These are phyloP conservation scores for Ambrosiella beaveri DNA, from an alignment of 2,329 filamentous ascomycete species.

Conservation along the genomic window DNA sequence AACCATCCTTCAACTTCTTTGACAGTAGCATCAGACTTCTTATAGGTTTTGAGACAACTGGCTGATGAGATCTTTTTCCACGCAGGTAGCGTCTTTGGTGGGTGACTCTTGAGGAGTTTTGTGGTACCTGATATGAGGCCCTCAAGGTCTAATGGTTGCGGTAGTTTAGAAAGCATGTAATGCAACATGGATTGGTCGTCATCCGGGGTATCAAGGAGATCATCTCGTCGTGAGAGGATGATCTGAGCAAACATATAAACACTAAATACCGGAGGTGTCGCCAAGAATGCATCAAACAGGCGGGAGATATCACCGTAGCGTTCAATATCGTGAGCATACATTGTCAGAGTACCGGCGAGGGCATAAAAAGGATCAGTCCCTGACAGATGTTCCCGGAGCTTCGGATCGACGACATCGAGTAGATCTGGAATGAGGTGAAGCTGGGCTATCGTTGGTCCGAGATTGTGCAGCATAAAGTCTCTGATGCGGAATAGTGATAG, in stretches of 20 bases:
- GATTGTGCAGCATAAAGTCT: conserved; percentile 90
- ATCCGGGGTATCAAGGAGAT: conserved; percentile 66
- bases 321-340: conserved; percentile 93
- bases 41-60: conserved; percentile 76
- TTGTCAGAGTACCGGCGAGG: conserved; percentile 77
- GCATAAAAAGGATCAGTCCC: conserved; percentile 79
- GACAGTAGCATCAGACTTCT: conserved; percentile 33
- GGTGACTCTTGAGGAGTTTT: conserved; percentile 44
- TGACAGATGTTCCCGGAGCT: conserved; percentile 58
- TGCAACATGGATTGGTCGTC: conserved; percentile 90
- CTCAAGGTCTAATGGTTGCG: conserved; percentile 65
- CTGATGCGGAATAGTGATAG: conserved; percentile 80
- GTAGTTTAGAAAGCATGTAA: conserved; percentile 71
- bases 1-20: conserved; percentile 53
- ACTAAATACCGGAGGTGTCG: conserved; percentile 70
- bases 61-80: conserved; percentile 57
- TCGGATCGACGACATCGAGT: conserved; percentile 51
- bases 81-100: conserved; percentile 52
- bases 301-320: conserved; percentile 76
- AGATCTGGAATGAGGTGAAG: conserved; percentile 77
- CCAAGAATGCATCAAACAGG: conserved; percentile 81
- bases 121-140: conserved; percentile 50
- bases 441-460: conserved; percentile 66
- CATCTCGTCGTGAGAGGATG: conserved; percentile 59
- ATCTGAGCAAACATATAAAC: conserved; percentile 89